Percentiles rank a stretch among this genome's conserved stretches.
Evolutionary conservation across 768 basidiomycete species (phyloP).

Genomic region (Sutorius australiensis): DNA sequence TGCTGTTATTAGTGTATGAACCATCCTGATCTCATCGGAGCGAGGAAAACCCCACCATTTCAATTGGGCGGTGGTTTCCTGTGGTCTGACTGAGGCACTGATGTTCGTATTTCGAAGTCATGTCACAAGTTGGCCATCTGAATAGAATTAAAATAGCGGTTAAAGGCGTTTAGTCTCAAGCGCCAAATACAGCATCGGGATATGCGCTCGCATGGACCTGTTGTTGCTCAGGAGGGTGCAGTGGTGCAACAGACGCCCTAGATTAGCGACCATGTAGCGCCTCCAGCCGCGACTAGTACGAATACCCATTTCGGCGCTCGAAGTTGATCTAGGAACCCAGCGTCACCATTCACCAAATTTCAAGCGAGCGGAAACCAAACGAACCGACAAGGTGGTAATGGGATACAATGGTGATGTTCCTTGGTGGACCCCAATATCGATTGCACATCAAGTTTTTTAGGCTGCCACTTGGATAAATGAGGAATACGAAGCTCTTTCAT

Average conservation of each 20-base stretch:
- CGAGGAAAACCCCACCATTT: constrained; percentile 37
- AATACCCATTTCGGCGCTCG: constrained; percentile 38
- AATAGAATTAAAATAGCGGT: constrained; percentile 53
- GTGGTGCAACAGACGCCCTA: constrained; percentile 44
- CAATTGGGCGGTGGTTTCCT: constrained; percentile 43
- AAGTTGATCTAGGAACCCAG: constrained; percentile 53
- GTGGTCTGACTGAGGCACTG: constrained; percentile 50
- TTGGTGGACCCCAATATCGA: constrained; percentile 62
- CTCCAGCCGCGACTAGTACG: too few species aligned
- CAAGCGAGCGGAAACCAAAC: constrained; percentile 48
- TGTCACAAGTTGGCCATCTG: constrained; percentile 37
- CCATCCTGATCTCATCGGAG: background rate
- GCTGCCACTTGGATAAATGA: constrained; percentile 50
- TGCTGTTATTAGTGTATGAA: constrained; percentile 27
- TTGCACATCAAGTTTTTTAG: constrained; percentile 56
- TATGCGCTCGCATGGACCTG: constrained; percentile 34
- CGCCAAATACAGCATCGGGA: background rate
- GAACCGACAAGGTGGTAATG: constrained; percentile 63
- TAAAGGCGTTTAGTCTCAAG: constrained; percentile 16
- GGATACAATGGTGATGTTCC: constrained; percentile 60
- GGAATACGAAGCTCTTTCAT: constrained; percentile 34
- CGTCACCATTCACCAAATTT: constrained; percentile 40
- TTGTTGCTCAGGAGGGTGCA: constrained; percentile 51
- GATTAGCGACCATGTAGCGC: constrained; percentile 45
- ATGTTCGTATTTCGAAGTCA: constrained; percentile 50